Evolutionary conservation across 805 yeast genomes (phyloP), one percentile per base, ranked within the genome.

Genomic region (Pichia manshurica): DNA sequence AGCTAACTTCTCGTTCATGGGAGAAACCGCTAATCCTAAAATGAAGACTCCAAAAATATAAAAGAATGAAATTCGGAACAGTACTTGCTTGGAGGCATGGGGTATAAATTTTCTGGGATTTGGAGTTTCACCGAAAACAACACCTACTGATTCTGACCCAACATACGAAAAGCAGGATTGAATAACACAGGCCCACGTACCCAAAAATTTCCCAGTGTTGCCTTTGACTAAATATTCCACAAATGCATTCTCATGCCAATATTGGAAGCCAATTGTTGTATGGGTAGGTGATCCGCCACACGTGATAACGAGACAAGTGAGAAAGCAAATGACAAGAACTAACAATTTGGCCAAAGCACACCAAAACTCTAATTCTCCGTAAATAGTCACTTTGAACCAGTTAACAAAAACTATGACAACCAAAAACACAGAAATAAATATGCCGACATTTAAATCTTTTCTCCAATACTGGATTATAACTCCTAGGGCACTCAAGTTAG

Each of bases 1-100:
- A 58, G 69, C 67, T 51, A 78, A 65, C 20, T 62, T 50, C 2
- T 65, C 63, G 49, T 73, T 66, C 56, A 68, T 63, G 58, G 72
- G 73, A 20, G 85, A 84, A 35, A 78, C 81, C 12, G 74, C 64
- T 48, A 77, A 67, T 37, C 80, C 78, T 53, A 78, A 64, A 57
- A 77, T 59, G 40, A 74, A 62, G 49, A 77, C 66, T 13, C 79
- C 69, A 31, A 75, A 50, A 37, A 77, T 58, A 60, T 77, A 79
- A 53, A 79, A 71, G 53, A 78, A 59, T 25, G 75, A 52, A 47
- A 79, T 70, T 64, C 82, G 71, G 69, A 77, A 76, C 47, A 76
- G 67, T 28, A 78, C 78, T 51, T 77, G 81, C 57, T 75, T 77
- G 4, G 43, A 17, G 79, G 78, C 79, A 7, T 69, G 63, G 10